Percentiles rank a stretch among this genome's conserved stretches.
Evolutionary conservation across 768 basidiomycete species (phyloP).

Genomic region (Cantharellus cinnabarinus): DNA sequence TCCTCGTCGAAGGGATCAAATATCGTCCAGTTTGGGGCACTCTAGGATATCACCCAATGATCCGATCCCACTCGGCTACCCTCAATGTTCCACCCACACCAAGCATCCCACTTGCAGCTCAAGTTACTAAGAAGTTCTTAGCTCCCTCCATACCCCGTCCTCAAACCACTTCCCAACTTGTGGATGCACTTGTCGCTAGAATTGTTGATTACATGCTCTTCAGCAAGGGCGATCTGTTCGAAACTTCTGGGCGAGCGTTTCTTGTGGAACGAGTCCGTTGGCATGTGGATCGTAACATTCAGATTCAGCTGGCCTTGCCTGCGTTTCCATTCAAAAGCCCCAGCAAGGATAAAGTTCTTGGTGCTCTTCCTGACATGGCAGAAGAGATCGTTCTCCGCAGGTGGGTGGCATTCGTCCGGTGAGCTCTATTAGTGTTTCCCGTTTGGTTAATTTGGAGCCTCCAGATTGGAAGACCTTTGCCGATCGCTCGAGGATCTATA

Average conservation of each 20-base stretch:
- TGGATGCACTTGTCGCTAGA: not conserved
- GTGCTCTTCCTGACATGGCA: not conserved
- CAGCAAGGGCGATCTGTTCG: not conserved
- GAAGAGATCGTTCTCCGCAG: slow-evolving; percentile 1
- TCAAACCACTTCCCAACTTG: not conserved
- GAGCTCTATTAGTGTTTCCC: not conserved
- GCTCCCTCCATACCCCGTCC: not conserved
- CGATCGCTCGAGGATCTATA: not conserved
- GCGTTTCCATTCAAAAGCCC: not conserved
- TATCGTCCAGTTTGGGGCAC: too few relatives aligned
- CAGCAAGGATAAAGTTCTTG: not conserved
- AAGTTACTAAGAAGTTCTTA: not conserved
- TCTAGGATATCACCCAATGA: too few relatives aligned
- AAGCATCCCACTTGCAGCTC: not conserved
- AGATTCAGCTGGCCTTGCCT: not conserved
- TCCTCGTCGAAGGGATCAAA: too few relatives aligned
- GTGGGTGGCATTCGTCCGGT: not conserved
- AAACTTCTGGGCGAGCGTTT: not conserved
- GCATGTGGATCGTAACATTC: not conserved
- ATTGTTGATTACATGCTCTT: not conserved
- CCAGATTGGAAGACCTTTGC: not conserved
- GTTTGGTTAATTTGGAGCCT: not conserved
- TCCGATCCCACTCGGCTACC: too few relatives aligned
- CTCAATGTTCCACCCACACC: too few relatives aligned
- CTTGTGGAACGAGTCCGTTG: not conserved